Base-by-base conservation (phyloP, 768 basidiomycete genomes). In the Rhodotorula toruloides region DNA sequence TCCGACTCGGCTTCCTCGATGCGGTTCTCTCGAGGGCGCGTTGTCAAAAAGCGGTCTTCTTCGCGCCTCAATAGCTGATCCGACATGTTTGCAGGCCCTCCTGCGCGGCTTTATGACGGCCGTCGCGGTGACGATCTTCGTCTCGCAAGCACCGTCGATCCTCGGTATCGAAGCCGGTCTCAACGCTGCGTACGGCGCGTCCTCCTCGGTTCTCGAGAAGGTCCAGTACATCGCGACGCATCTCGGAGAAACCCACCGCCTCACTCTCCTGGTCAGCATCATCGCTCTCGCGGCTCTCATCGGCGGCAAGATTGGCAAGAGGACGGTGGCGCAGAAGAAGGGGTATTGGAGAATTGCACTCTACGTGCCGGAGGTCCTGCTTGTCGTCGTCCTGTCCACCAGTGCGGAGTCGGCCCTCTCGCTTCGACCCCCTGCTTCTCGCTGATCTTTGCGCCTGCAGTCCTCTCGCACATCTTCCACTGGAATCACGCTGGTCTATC, bases 351-450 rank as follows among this genome's bases (percentile, higher is more conserved):
- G 81, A 72, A 78, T 77, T 80, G 84, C 94, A 52, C 86, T 87
- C 72, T 87, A 86, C 22, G 73, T 98, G 13, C 94, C 93, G 0
- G 93, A 98, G 77, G 91, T 99, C 21, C 81, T 99, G 40, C 75
- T 97, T 12, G 86, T 91, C 31, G 93, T 97, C 4, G 83, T 90
- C 5, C 77, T 84, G 4, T 88, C 90, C 0, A 98, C 91, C 4
- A 72, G 91, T 94, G 75, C 73, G 86, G 79, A 34, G 2, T 27
- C 17, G n/a, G 19, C 44, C 27, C 34, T 31, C 17, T 25, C 32
- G 39, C 8, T 14, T 32, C 14, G 14, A 21, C 9, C 49, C 53
- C 5, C 29, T 2, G 8, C 10, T 32, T 37, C 19, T 27, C 31
- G n/a, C 8, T 25, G 42, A 43, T 27, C 11, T 9, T 22, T 49